Evolutionary conservation across 176 grass and related monocot species (phyloP).

Genomic region (Zizania latifolia): DNA sequence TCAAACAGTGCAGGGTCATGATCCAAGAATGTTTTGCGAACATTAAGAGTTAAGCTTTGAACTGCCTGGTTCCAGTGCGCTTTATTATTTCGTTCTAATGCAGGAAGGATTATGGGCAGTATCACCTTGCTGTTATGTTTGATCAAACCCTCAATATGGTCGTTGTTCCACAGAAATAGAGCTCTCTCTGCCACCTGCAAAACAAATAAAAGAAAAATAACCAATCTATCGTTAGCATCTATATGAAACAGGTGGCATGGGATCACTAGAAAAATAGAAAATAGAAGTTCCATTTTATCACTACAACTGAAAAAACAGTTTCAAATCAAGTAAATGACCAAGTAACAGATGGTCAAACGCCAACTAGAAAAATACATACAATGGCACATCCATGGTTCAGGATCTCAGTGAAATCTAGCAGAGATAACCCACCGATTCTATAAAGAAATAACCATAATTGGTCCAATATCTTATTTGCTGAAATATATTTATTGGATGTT

Average conservation of each 20-base stretch:
- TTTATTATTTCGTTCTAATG: conserved; percentile 57
- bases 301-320: not conserved
- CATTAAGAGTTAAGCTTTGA: conserved; percentile 68
- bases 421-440: too few relatives aligned
- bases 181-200: conserved; percentile 60
- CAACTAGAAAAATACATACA: not conserved
- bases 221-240: not conserved
- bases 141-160: conserved; percentile 62
- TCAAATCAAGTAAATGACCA: not conserved
- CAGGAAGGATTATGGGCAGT: conserved; percentile 62
- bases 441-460: not conserved
- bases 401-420: not conserved
- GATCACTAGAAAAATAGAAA: not conserved
- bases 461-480: not conserved
- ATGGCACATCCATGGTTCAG: not conserved
- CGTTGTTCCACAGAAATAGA: conserved; percentile 68
- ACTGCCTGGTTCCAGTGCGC: conserved; percentile 65
- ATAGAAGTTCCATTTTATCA: not conserved
- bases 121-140: conserved; percentile 62
- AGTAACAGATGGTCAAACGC: not conserved
- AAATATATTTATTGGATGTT: not conserved
- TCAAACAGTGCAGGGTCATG: conserved; percentile 51
- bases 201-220: conserved; percentile 25
- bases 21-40: conserved; percentile 61
- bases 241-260: not conserved